These are phyloP conservation scores for Diaporthe sp. DNA, from an alignment of 2,329 filamentous ascomycete genomes.

Conservation along the genomic window DNA sequence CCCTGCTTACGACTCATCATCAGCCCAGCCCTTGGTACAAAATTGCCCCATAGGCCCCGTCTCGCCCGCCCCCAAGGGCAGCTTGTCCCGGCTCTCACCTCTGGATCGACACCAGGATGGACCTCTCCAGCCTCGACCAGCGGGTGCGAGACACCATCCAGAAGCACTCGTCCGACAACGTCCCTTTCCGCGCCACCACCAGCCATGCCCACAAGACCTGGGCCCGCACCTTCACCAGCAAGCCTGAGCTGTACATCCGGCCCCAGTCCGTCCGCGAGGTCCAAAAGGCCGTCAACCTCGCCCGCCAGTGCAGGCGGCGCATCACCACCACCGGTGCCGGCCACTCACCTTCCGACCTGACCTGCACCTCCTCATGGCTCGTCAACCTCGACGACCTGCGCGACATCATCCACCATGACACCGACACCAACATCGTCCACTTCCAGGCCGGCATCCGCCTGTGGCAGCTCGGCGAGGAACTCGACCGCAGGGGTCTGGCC, in stretches of 20 bases:
- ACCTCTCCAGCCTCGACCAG: conserved; percentile 39
- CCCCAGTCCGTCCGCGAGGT: conserved; percentile 85
- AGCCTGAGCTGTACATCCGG: conserved; percentile 91
- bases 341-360: conserved; percentile 42
- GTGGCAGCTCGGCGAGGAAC: conserved; percentile 77
- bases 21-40: background rate
- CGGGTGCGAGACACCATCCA: conserved; percentile 39
- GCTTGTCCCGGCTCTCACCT: background rate
- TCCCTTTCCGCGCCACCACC: conserved; percentile 83
- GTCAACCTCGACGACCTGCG: conserved; percentile 87
- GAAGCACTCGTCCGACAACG: conserved; percentile 47
- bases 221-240: conserved; percentile 92
- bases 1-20: conserved; percentile 6
- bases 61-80: background rate
- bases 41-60: conserved; percentile 1
- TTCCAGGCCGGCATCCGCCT: conserved; percentile 93
- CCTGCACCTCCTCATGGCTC: conserved; percentile 43
- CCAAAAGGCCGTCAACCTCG: conserved; percentile 85
- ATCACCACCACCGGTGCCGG: conserved; percentile 72
- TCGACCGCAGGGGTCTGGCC: conserved; percentile 83
- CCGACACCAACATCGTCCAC: conserved; percentile 74
- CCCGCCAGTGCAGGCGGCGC: conserved; percentile 83
- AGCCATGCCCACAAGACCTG: conserved; percentile 90
- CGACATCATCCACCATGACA: conserved; percentile 79
- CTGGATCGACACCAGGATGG: conserved; percentile 32